Conservation (phyloP, 352 stramenopile species). For the Phytophthora agathidicida region DNA sequence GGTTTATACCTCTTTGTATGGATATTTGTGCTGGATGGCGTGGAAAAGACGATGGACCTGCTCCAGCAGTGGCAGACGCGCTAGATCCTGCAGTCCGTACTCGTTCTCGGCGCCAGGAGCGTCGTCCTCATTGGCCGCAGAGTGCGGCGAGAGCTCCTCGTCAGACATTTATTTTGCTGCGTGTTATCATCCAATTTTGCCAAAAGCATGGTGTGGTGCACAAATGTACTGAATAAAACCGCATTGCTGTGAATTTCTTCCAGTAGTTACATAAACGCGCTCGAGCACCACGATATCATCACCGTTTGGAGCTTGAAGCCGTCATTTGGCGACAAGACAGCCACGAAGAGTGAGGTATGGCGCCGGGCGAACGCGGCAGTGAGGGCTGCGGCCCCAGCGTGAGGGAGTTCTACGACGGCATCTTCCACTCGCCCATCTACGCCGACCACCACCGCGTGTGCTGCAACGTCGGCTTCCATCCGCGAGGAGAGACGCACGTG, state of each 20-base stretch:
- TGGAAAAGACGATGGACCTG: constrained; percentile 87
- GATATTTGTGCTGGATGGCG: constrained; percentile 82
- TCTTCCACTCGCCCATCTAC: constrained; percentile 78
- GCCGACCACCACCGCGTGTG: constrained; percentile 65
- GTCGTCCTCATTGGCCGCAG: background rate
- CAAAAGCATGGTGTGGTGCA: background rate
- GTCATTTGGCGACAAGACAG: constrained; percentile 20
- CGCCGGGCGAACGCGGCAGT: constrained; percentile 6
- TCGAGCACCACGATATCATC: background rate
- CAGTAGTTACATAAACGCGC: constrained; percentile 11
- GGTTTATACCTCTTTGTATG: constrained; percentile 72
- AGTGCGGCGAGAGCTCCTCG: constrained; percentile 8
- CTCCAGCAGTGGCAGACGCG: constrained; percentile 74
- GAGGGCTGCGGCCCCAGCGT: constrained; percentile 39
- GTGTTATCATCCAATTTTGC: background rate
- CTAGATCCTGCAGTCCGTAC: constrained; percentile 74
- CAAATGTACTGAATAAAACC: too few species aligned
- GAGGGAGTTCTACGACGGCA: constrained; percentile 76
- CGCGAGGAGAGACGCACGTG: constrained; percentile 20
- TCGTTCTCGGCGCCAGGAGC: constrained; percentile 44
- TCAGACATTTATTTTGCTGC: constrained; percentile 25
- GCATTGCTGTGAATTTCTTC: background rate
- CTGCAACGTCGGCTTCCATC: constrained; percentile 74
- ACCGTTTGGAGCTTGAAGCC: constrained; percentile 19
- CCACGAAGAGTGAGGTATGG: constrained; percentile 16